Evolutionary conservation across 1,139 yeast genomes (phyloP).

Genomic region (Suhomyces choctaworum): DNA sequence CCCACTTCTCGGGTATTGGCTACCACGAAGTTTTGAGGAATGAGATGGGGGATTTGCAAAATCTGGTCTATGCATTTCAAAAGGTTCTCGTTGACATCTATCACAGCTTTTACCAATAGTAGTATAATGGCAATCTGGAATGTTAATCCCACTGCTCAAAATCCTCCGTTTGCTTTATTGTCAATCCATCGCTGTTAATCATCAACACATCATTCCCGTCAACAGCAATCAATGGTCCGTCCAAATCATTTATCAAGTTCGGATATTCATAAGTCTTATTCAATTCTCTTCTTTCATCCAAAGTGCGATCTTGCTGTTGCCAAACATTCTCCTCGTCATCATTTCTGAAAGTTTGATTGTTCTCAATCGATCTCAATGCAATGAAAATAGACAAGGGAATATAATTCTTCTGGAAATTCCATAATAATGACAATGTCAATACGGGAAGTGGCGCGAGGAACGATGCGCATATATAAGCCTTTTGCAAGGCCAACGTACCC

Average conservation of each 20-base stretch:
- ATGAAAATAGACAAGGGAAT: slow-evolving; percentile 81
- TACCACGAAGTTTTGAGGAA: slow-evolving; percentile 8
- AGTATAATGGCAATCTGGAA: background rate
- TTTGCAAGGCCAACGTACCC: slow-evolving; percentile 78
- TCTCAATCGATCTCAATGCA: slow-evolving; percentile 61
- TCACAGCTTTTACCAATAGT: background rate
- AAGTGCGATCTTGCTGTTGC: slow-evolving; percentile 33
- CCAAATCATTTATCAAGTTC: slow-evolving; percentile 61
- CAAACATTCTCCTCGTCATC: slow-evolving; percentile 14
- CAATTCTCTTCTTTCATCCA: slow-evolving; percentile 68
- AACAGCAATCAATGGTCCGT: slow-evolving; percentile 78
- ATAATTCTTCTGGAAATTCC: slow-evolving; percentile 81
- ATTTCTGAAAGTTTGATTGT: slow-evolving; percentile 5
- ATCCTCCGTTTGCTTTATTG: slow-evolving; percentile 46
- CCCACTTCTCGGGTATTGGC: slow-evolving; percentile 10
- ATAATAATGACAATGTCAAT: slow-evolving; percentile 62
- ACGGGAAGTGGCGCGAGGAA: slow-evolving; percentile 75
- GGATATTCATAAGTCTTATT: slow-evolving; percentile 79
- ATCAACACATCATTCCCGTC: slow-evolving; percentile 64
- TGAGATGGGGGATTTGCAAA: slow-evolving; percentile 9
- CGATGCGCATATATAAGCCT: slow-evolving; percentile 74
- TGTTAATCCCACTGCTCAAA: slow-evolving; percentile 50
- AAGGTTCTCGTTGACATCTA: slow-evolving; percentile 3
- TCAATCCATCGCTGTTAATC: slow-evolving; percentile 57
- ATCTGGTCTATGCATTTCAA: slow-evolving; percentile 3